Base-by-base conservation (phyloP, 306 rosid genomes). In the Dalbergia cultrata region DNA sequence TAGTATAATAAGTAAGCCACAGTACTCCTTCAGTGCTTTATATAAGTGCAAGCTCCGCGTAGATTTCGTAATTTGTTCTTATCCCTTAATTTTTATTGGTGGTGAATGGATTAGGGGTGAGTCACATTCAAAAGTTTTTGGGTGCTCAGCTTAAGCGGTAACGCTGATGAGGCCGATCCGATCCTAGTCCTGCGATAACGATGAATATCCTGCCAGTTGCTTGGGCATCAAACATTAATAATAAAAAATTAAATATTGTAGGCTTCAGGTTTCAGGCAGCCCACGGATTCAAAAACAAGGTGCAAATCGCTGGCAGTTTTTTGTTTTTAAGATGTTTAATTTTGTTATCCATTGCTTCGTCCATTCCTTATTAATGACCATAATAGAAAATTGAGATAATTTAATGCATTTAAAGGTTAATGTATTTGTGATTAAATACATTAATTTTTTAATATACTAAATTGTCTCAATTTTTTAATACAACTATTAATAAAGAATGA, bases 251-350 rank as follows among this genome's bases (percentile, higher is more conserved):
- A 8, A 22, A 72, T 33, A 35, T n/a, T 47, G 5, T 37, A 21
- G n/a, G 65, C 39, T 72, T 71, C 14, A 41, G 26, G 49, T 35
- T 45, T 7, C 0, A 14, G n/a, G 60, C 67, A 9, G 75, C 80
- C 74, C 82, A 64, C 66, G n/a, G 76, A 70, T 5, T 80, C 22
- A 2, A 56, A 77, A 53, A 83, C 69, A 13, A 19, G 69, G 61
- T 16, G 14, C 11, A 61, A 54, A 7, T 34, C 34, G n/a, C 13
- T 13, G 17, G 47, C 41, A 7, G 45, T 45, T 70, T 79, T 59
- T 26, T 57, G 17, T 19, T 35, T 75, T 26, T 22, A 0, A 7
- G 3, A 73, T 31, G 8, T 4, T 11, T 14, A 31, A 12, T 58
- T 17, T 43, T 7, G 7, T 7, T 43, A 8, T 43, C 1, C 47